Evolutionary conservation across 176 grass and related monocot species (phyloP).

Genomic region (Carex myosuroides): DNA sequence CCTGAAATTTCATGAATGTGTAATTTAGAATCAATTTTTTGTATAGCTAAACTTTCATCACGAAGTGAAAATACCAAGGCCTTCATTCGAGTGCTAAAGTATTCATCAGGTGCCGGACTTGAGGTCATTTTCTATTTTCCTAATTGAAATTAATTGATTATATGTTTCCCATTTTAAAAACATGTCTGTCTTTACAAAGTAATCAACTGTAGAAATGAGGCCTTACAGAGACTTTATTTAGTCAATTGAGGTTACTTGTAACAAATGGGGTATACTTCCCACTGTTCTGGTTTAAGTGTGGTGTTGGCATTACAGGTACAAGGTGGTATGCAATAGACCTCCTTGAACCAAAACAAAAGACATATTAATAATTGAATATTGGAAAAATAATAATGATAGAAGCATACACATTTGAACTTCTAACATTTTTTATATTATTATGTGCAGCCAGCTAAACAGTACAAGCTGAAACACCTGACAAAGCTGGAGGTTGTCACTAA

Average conservation of each 20-base stretch:
- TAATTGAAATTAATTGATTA: conserved; percentile 3
- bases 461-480: conserved; percentile 96
- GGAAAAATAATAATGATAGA: not conserved
- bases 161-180: not conserved
- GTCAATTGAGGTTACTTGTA: conserved; percentile 3
- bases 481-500: conserved; percentile 95
- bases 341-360: not conserved
- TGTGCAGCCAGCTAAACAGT: conserved; percentile 78
- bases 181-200: not conserved
- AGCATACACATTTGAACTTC: not conserved
- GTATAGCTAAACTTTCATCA: conserved; percentile 69
- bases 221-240: not conserved
- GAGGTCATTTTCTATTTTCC: conserved; percentile 56
- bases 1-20: not conserved
- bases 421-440: conserved; percentile 26
- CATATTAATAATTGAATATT: not conserved
- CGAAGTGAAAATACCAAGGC: conserved; percentile 61
- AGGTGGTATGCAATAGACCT: not conserved
- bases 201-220: not conserved
- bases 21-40: conserved; percentile 25
- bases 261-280: not conserved
- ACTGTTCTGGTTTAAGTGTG: not conserved
- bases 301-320: not conserved
- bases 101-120: conserved; percentile 94
- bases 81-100: conserved; percentile 88